Evolutionary conservation across 306 rosid species (phyloP), one percentile per base, ranked within the genome.

Genomic region (Begonia fuchsioides): DNA sequence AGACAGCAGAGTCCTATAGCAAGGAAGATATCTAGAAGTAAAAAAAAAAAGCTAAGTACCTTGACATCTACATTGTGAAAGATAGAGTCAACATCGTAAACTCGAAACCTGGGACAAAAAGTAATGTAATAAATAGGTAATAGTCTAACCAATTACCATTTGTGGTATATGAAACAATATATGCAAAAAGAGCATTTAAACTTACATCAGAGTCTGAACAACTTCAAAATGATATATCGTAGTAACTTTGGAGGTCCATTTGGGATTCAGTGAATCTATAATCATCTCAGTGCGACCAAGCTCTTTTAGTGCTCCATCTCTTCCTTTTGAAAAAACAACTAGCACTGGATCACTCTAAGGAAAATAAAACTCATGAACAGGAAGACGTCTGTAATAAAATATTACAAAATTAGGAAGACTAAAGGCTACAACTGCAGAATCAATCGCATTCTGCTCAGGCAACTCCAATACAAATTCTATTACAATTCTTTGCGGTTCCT

Each of bases 191-290:
- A 26, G 49, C 35, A 51, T 69, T 56, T 39, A 65, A 74, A 92
- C 96, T 85, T 82, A 92, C 98, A 92, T 78, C 68, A 92, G 74
- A 62, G 59, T 57, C 79, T 86, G 95, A 64, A 92, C 86, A 68
- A 76, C 82, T 82, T 85, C 93, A 51, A 92, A 92, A 47, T 85
- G 87, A 67, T 75, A 85, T 38, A 68, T 74, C 71, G 86, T 65
- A 20, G 60, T 75, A 53, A 77, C 86, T 62, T 77, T 92, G 39
- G 73, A 64, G 66, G 86, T 86, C 98, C 98, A 92, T 12, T 62
- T 61, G 18, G 98, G 98, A 72, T 75, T 73, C 58, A 82, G 60
- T 39, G 98, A 82, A 76, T 92, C 86, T 47, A 75, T 55, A 67
- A 92, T 56, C 39, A 85, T 94, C 77, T 92, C 98, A 2, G 98